Conservation (phyloP, 345 rosid genomes). For the Lenwebbia sp. region DNA sequence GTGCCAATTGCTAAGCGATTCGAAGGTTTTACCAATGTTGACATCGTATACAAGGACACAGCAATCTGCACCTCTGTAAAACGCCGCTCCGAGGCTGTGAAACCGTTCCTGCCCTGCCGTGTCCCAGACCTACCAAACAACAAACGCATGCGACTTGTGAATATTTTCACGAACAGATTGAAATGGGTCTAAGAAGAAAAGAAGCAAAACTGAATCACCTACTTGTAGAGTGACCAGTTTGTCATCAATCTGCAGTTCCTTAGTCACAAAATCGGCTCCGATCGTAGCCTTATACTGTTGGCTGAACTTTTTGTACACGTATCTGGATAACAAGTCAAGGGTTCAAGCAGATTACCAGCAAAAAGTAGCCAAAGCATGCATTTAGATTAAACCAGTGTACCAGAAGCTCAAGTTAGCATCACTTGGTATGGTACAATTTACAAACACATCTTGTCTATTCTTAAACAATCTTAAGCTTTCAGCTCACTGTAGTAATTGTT, state of each 20-base stretch:
- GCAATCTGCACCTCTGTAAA: conserved; percentile 91
- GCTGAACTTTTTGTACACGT: conserved; percentile 67
- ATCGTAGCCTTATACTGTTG: conserved; percentile 85
- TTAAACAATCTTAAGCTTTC: neutral
- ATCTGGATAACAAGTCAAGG: conserved; percentile 26
- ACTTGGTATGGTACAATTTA: neutral
- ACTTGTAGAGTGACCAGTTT: conserved; percentile 78
- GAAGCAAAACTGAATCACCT: neutral
- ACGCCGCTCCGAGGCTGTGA: conserved; percentile 76
- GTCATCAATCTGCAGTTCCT: conserved; percentile 70
- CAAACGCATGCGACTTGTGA: neutral
- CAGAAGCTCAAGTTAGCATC: neutral
- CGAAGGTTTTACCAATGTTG: conserved; percentile 45
- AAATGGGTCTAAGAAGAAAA: neutral
- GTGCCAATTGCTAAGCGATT: conserved; percentile 59
- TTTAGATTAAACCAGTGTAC: neutral
- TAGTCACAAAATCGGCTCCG: conserved; percentile 89
- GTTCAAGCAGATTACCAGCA: neutral
- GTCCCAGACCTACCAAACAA: conserved; percentile 64
- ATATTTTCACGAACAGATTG: neutral
- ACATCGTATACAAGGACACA: conserved; percentile 77
- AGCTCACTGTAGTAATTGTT: neutral
- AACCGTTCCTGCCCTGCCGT: conserved; percentile 97
- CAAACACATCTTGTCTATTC: neutral
- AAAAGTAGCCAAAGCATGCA: neutral